Conservation (phyloP, 495 filamentous ascomycete genomes). For the Talaromyces thailandensis region DNA sequence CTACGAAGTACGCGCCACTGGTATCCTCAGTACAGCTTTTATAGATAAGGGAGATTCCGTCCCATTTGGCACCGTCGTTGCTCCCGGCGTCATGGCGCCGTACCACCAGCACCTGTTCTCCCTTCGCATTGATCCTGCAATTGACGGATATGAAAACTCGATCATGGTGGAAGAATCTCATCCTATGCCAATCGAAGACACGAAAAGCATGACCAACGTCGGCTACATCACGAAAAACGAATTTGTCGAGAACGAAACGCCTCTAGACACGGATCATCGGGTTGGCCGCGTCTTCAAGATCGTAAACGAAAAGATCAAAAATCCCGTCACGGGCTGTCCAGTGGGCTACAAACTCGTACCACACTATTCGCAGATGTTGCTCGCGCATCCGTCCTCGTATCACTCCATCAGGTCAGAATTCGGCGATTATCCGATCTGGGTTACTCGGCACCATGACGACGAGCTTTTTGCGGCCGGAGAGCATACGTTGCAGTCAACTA, state of each 20-base stretch:
- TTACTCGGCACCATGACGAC: conserved; percentile 61
- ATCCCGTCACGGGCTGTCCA: conserved; percentile 61
- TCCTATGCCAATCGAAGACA: conserved; percentile 50
- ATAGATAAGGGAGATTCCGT: conserved; percentile 45
- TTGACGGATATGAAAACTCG: conserved; percentile 64
- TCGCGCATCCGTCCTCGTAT: conserved; percentile 59
- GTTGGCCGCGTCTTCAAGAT: conserved; percentile 71
- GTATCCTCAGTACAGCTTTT: conserved; percentile 73
- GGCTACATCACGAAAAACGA: conserved; percentile 56
- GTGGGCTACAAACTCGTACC: conserved; percentile 72
- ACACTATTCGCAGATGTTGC: conserved; percentile 65
- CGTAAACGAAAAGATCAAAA: conserved; percentile 54
- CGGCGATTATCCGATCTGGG: conserved; percentile 66
- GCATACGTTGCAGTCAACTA: conserved; percentile 72
- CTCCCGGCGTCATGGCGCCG: conserved; percentile 68
- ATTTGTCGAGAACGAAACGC: conserved; percentile 46
- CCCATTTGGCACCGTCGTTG: conserved; percentile 74
- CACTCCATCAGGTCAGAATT: conserved; percentile 73
- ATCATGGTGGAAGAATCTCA: conserved; percentile 61
- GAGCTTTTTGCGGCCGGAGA: conserved; percentile 72
- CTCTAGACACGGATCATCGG: conserved; percentile 51
- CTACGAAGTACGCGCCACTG: conserved; percentile 82
- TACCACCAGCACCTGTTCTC: conserved; percentile 88
- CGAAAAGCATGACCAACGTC: conserved; percentile 65
- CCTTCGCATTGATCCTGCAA: conserved; percentile 71